These are phyloP conservation scores for Penicillium alfredii DNA, from an alignment of 495 filamentous ascomycete species.

Conservation along the genomic window DNA sequence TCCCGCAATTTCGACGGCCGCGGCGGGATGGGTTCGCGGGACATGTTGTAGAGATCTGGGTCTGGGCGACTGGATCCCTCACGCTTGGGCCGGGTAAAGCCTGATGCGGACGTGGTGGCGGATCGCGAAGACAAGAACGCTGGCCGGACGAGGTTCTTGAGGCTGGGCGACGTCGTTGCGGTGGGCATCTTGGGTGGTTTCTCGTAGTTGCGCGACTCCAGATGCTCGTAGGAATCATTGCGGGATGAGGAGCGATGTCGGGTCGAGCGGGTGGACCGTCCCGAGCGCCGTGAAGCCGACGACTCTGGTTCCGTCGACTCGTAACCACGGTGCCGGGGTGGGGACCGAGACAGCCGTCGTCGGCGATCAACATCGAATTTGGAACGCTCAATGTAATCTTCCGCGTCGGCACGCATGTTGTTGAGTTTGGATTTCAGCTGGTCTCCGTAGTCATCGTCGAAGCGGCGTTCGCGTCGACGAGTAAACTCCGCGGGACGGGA, in stretches of 20 bases:
- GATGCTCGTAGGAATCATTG: slow-evolving; percentile 31
- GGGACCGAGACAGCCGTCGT: slow-evolving; percentile 27
- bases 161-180: slow-evolving; percentile 20
- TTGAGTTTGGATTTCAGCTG: slow-evolving; percentile 30
- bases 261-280: slow-evolving; percentile 26
- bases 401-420: slow-evolving; percentile 17
- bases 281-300: slow-evolving; percentile 21
- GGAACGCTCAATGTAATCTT: slow-evolving; percentile 37
- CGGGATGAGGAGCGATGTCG: slow-evolving; percentile 27
- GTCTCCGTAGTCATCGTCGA: slow-evolving; percentile 25
- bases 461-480: slow-evolving; percentile 14
- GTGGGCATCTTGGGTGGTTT: slow-evolving; percentile 30
- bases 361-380: slow-evolving; percentile 24
- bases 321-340: slow-evolving; percentile 26
- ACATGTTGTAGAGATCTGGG: slow-evolving; percentile 19
- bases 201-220: slow-evolving; percentile 23
- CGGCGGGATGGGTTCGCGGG: slow-evolving; percentile 13
- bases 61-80: slow-evolving; percentile 21
- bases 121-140: slow-evolving; percentile 27
- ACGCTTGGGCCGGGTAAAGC: slow-evolving; percentile 23
- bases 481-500: slow-evolving; percentile 13
- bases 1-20: slow-evolving; percentile 36
- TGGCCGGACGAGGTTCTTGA: slow-evolving; percentile 22
- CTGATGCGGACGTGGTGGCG: slow-evolving; percentile 26
- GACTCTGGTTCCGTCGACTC: slow-evolving; percentile 35